Base-by-base conservation (phyloP, 805 yeast genomes). In the Myxozyma vanderwaltii region DNA sequence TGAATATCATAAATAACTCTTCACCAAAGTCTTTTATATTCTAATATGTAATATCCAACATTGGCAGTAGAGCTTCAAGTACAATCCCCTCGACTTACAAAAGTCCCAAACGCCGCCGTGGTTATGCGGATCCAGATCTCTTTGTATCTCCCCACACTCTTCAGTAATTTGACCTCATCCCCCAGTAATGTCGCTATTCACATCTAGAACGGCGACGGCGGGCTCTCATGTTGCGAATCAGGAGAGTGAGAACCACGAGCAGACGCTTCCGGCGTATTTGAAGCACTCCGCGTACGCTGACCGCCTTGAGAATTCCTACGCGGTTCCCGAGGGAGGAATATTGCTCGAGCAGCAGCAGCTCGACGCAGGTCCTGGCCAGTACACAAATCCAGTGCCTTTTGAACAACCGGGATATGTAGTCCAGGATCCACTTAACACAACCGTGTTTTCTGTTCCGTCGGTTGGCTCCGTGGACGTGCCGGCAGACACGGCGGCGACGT, bases 281-380 rank as follows among this genome's bases (percentile, higher is more conserved):
- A 51, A 45, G n/a, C 24, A 23, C 46, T 45, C 57, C 1, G 45
- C 51, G 12, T 53, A 53, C 39, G 57, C 57, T 2, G 57, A 53
- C 39, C 45, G 45, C n/a, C 29, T 52, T 23, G 49, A 38, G 29
- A 52, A 52, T 21, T 12, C 51, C 15, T 29, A 29, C 29, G 56
- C 50, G 12, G 19, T 43, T 26, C 24, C 44, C 12, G 17, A 44
- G 12, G 23, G 19, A 23, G 24, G 19, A 8, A 19, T 15, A 38
- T n/a, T 31, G 5, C 10, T 35, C 44, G 43, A 19, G 49, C 56
- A 51, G 38, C 43, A 17, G 8, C 8, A 39, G 6, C 12, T 21
- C 12, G 40, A 33, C 27, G 15, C 7, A 10, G 21, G 21, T 6
- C 10, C 53, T 1, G 21, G 26, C 8, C n/a, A 26, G 13, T 38